Conservation (phyloP, 116 monocot genomes). For the Cymodocea nodosa region DNA sequence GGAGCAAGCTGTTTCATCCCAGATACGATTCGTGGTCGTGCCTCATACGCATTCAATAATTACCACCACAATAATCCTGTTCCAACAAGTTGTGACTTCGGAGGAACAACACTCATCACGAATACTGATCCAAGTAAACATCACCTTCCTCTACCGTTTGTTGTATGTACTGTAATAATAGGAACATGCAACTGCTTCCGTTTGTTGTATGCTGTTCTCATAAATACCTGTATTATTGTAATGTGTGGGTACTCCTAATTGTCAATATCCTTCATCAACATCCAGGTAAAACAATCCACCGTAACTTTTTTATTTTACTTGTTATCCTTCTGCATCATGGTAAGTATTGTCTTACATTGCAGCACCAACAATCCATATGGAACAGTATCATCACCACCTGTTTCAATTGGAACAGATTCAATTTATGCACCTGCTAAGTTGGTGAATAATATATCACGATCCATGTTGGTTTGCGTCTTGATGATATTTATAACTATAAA, state of each 20-base stretch:
- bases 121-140: conserved; percentile 18
- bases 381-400: too few relatives aligned
- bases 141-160: background rate
- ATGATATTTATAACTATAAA: too few relatives aligned
- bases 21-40: conserved; percentile 15
- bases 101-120: conserved; percentile 17
- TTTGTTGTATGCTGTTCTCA: background rate
- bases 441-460: too few relatives aligned
- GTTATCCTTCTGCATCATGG: too few relatives aligned
- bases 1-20: conserved; percentile 24
- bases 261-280: background rate
- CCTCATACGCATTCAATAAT: conserved; percentile 21
- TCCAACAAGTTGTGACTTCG: conserved; percentile 22
- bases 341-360: too few relatives aligned
- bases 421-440: too few relatives aligned
- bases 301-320: too few relatives aligned
- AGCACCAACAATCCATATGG: too few relatives aligned
- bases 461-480: too few relatives aligned
- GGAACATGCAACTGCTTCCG: background rate
- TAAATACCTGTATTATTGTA: background rate
- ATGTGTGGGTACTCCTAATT: background rate
- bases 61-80: conserved; percentile 24
- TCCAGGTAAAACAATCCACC: too few relatives aligned
- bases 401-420: too few relatives aligned
- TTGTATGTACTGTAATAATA: background rate